Conservation (phyloP, 176 grass and related monocot species). For the Oryza longistaminata region DNA sequence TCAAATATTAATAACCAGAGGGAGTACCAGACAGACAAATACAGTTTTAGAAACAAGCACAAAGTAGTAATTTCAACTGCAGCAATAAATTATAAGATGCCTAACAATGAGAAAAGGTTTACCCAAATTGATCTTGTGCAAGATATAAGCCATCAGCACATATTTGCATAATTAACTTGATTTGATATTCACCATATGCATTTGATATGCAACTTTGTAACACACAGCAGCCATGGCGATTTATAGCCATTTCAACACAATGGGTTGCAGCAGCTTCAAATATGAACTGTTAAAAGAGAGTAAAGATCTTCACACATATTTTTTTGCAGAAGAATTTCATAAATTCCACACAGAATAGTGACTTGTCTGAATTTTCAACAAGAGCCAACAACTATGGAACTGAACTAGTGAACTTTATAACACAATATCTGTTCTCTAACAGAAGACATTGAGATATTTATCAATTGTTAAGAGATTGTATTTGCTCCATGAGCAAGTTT, state of each 20-base stretch:
- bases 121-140: constrained; percentile 86
- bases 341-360: background rate
- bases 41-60: background rate
- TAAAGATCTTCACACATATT: background rate
- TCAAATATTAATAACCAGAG: too few relatives aligned
- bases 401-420: constrained; percentile 21
- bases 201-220: constrained; percentile 75
- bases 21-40: background rate
- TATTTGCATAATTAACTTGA: constrained; percentile 66
- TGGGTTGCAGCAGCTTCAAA: constrained; percentile 70
- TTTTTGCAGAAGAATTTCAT: constrained; percentile 8
- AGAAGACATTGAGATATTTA: background rate
- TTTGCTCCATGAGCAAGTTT: background rate
- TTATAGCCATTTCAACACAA: constrained; percentile 72
- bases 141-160: constrained; percentile 64
- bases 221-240: constrained; percentile 87
- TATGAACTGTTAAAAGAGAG: constrained; percentile 61
- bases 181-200: constrained; percentile 53
- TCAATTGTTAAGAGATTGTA: background rate
- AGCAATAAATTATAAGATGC: constrained; percentile 6
- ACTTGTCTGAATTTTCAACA: background rate
- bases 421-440: background rate
- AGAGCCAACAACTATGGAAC: background rate
- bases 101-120: constrained; percentile 40
- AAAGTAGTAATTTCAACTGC: background rate